Base-by-base conservation (phyloP, 495 filamentous ascomycete species). In the Aspergillus diversus region DNA sequence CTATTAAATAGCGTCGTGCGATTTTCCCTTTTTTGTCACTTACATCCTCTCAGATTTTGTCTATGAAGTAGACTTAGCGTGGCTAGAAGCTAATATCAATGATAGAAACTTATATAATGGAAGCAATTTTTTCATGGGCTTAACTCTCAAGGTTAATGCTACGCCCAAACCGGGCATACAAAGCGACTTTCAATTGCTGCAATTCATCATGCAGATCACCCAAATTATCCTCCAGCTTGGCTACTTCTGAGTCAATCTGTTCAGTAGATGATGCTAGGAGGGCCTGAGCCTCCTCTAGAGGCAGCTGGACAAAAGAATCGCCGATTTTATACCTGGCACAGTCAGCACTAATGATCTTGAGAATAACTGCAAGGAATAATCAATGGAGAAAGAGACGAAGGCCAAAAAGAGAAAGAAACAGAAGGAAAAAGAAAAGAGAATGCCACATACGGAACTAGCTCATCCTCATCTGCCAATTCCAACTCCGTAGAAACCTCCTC, bases 61-160 rank as follows among this genome's bases (percentile, higher is more conserved):
- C 52, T 37, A 55, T 55, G 43, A 21, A n/a, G 32, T 48, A 15
- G 47, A 50, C 15, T 15, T 43, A 15, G 39, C 8, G 8, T 43
- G 39, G 8, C 12, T 16, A 50, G 17, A 16, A 50, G 17, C 47
- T 27, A 46, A 31, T 59, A 1, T 2, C 21, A 15, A 49, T 39
- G 4, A 54, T 54, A 59, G 15, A 35, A 6, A 59, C 3, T 12
- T 34, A 59, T 59, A 16, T 3, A 32, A 15, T 32, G 15, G 5
- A 35, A 5, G 39, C 39, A 9, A 9, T 43, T 43, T 55, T n/a
- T 16, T 53, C 8, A 33, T 13, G 27, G 13, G 17, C 59, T 86
- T 80, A 97, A 66, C 90, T 91, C 75, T 99, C 94, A 66, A 99
- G 77, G 72, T 99, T 99, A 80, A 99, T 97, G 70, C 91, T 95